Evolutionary conservation across 495 filamentous ascomycete genomes (phyloP).

Genomic region (Trichoderma parareesei): DNA sequence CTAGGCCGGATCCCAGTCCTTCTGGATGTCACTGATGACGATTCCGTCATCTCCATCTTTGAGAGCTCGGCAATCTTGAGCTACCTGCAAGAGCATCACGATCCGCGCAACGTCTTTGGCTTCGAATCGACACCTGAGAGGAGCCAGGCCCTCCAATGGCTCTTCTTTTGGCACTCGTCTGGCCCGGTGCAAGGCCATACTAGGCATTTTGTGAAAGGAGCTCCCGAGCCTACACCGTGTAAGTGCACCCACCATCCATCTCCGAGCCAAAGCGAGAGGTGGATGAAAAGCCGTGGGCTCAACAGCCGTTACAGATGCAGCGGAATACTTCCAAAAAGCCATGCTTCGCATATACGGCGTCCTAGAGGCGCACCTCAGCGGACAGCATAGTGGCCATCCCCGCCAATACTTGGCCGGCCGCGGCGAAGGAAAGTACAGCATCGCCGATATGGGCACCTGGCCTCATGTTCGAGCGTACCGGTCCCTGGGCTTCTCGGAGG

Average conservation of each 20-base stretch:
- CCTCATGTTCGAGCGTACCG: neutral
- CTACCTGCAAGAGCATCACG: neutral
- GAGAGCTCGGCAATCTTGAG: neutral
- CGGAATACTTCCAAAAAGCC: neutral
- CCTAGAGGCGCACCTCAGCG: neutral
- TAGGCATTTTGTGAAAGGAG: neutral
- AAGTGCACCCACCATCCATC: neutral
- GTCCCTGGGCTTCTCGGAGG: neutral
- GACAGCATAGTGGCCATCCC: neutral
- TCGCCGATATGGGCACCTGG: neutral
- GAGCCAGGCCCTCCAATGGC: neutral
- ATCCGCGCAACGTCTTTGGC: neutral
- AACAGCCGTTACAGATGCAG: neutral
- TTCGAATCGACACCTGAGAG: neutral
- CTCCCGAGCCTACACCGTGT: neutral
- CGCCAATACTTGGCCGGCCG: neutral
- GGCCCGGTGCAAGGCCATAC: neutral
- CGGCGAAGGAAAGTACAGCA: neutral
- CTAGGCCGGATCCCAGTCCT: neutral
- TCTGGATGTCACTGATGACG: neutral
- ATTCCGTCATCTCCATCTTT: neutral
- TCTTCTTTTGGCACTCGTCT: constrained; percentile 1
- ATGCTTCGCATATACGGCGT: neutral
- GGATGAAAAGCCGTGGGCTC: neutral
- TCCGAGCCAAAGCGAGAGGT: neutral